Evolutionary conservation across 2,329 filamentous ascomycete species (phyloP), one percentile per base, ranked within the genome.

Genomic region (Fusarium sp.): DNA sequence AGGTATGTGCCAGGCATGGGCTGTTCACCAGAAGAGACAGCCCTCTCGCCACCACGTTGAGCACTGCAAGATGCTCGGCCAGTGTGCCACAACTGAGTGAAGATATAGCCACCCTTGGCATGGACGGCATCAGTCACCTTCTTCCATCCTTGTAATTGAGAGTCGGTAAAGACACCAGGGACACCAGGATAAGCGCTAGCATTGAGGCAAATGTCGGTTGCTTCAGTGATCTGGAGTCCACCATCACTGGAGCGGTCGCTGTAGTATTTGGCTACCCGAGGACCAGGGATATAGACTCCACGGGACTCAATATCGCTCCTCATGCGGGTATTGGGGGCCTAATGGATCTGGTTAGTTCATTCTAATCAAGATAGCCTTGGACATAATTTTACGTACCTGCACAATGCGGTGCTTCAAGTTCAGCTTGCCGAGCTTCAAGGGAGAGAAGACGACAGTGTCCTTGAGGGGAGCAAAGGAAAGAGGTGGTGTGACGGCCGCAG

Each of bases 81-180:
- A 3, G 87, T 78, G 2, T 84, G 83, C 86, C 87, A 90, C 2
- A 92, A 80, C 76, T 91, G 89, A 20, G 83, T 76, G 77, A 82
- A 90, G 68, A 90, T 88, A 73, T 73, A 65, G 9, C 77, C 77
- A 6, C 76, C 72, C 39, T 74, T 72, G 9, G 72, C 75, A 30
- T 72, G 73, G 19, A 75, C 73, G 6, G 71, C 73, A 15, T 74
- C 72, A 2, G 72, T 74, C 9, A 75, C 25, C 25, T 27, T 27
- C 25, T 27, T 27, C 25, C 25, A 27, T 27, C 25, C 25, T 27
- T 27, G 25, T 4, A 78, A 58, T 61, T 78, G 76, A 4, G 68
- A 65, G 32, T 68, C 56, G 33, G 72, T 73, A 53, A 76, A 77
- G 39, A 77, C 71, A 7, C 76, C 75, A 1, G 75, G 71, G 3